Evolutionary conservation across 495 filamentous ascomycete genomes (phyloP), one percentile per base, ranked within the genome.

Genomic region (Penicillium bovifimosum): DNA sequence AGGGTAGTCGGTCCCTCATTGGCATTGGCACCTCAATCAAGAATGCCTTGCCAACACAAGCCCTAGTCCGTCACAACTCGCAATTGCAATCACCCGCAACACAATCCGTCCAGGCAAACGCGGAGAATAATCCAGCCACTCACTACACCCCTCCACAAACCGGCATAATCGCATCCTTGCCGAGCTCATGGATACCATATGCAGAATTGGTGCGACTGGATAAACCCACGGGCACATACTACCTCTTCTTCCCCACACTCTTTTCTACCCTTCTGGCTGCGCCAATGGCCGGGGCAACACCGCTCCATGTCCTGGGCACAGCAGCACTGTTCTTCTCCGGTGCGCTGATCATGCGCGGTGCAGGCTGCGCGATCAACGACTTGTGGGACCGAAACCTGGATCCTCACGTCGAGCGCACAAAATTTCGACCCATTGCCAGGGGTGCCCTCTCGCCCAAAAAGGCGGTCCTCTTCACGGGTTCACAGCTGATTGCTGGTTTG

Each of bases 301-400:
- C 86, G 79, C 8, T 77, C 84, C 54, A 76, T 76, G 41, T 90
- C 3, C 73, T 84, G 26, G 73, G 87, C 2, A 95, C 88, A 2
- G 77, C 78, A 2, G 70, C 82, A 2, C 83, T 96, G 47, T 98
- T 98, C 76, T 84, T 93, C 64, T 71, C 80, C 8, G 93, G 93
- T 35, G 91, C 93, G 2, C 63, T 96, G 52, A 85, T 96, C 61
- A 97, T 98, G 93, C 89, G 93, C 46, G 91, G 93, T 27, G 93
- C 93, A n/a, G 93, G 93, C 13, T 98, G 93, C 70, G 86, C 93
- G 29, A 93, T 98, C 73, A 97, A 98, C 70, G 93, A 98, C 65
- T 80, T 97, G 39, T 96, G 90, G 91, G 93, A 97, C 71, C 84
- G 89, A 56, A 86, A 95, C 61, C 80, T 98, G 14, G 93, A 98